A percentile compares a stretch with the other conserved stretches of the same genome.
phyloP scores from a whole-genome alignment of 2,329 filamentous ascomycete species.

The Colletotrichum eleusines region DNA sequence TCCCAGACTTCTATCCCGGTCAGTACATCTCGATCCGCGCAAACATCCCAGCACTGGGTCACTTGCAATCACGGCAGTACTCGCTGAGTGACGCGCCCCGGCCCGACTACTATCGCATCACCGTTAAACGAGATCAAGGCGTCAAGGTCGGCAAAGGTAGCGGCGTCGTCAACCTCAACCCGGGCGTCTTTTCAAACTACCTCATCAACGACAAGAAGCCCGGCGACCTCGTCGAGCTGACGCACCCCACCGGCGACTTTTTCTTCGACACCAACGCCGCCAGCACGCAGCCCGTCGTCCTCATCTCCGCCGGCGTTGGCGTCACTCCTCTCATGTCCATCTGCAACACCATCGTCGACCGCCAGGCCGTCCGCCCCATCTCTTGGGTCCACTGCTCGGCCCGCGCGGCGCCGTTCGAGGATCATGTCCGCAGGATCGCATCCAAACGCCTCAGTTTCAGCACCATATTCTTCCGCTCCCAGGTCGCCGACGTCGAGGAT shows the following conservation, averaged over 20 bases:
- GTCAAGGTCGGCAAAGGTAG: conserved; percentile 52
- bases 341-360: conserved; percentile 64
- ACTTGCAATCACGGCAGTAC: conserved; percentile 78
- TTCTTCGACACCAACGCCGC: conserved; percentile 60
- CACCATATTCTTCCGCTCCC: conserved; percentile 64
- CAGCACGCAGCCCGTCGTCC: conserved; percentile 63
- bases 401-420: conserved; percentile 63
- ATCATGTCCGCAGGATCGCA: conserved; percentile 61
- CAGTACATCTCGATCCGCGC: conserved; percentile 78
- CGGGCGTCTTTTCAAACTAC: conserved; percentile 77
- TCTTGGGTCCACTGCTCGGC: conserved; percentile 71
- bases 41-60: conserved; percentile 66
- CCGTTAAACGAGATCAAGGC: conserved; percentile 75
- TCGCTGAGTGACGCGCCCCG: conserved; percentile 76
- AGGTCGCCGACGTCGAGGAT: conserved; percentile 57
- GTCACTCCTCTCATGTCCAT: conserved; percentile 72
- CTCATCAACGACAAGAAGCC: conserved; percentile 71
- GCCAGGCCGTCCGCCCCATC: conserved; percentile 60
- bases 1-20: conserved; percentile 75
- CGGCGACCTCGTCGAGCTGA: conserved; percentile 73
- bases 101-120: conserved; percentile 75
- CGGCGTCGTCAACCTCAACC: conserved; percentile 61
- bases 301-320: conserved; percentile 72
- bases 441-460: conserved; percentile 52
- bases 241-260: conserved; percentile 75